Base-by-base conservation (phyloP, 805 yeast species). In the Zygoascus bituminiphila region DNA sequence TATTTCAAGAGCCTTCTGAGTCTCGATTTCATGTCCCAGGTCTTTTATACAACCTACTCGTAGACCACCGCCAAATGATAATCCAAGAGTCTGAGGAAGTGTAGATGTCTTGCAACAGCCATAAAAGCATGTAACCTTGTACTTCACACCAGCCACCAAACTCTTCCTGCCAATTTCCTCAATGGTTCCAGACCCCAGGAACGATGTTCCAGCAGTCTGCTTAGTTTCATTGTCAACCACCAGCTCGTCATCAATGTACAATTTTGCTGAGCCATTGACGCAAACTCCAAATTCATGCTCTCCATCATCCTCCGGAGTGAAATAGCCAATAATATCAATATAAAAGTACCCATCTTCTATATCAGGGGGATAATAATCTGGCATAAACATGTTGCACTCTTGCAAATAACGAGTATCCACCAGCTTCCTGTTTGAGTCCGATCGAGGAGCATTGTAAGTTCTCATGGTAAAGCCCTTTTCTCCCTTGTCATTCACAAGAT, bases 151-250 rank as follows among this genome's bases (percentile, higher is more conserved):
- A 50, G 66, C 68, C 42, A 64, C 68, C 46, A 77, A 63, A 1
- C 52, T 22, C 25, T 72, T 56, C 5, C 58, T 54, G 3, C 72
- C 72, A 8, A 56, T 62, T 52, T 64, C 78, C 61, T 78, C 82
- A 33, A 69, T 56, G 14, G 84, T 73, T 42, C 82, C 84, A 59
- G 65, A 54, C 12, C 75, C 74, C 61, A 76, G 77, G 65, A 76
- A 78, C 5, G 72, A 65, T 26, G 65, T 62, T 15, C 82, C 84
- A 24, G 55, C 57, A 2, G 53, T 62, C 64, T 80, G 84, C 22
- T 70, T 59, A 39, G 79, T 74, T 56, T 68, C 72, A 63, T 79
- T 78, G 60, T 79, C 82, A 46, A 78, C 74, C 26, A 80, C 63
- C 48, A 77, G 64, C 57, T 73, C 57, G 49, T 62, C 82, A 55